Percentiles rank a stretch among this genome's conserved stretches.
Conservation (phyloP, 2,329 filamentous ascomycete species). For the Beauveria sp. region DNA sequence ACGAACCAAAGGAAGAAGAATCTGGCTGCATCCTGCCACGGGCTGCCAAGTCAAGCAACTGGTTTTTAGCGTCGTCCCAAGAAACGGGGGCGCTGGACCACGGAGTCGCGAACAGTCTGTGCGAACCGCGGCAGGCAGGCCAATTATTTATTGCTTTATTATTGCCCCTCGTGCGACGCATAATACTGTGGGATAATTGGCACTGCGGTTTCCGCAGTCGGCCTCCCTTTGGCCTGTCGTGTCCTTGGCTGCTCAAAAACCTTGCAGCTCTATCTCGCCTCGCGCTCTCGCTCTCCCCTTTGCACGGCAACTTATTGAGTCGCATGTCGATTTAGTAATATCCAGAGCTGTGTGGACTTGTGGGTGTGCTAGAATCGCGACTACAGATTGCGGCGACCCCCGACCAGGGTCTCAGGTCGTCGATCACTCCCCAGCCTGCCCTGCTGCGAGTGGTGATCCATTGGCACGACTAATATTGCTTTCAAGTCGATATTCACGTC, state of each 20-base stretch:
- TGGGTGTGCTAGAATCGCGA: not conserved
- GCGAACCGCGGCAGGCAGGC: not conserved
- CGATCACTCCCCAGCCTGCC: not conserved
- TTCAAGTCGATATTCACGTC: not conserved
- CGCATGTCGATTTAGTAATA: not conserved
- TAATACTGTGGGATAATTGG: no score
- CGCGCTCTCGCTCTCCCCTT: not conserved
- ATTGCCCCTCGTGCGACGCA: not conserved
- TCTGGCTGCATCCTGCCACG: no score
- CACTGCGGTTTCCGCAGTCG: not conserved
- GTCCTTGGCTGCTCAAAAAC: not conserved
- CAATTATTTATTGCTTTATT: not conserved
- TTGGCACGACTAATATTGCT: not conserved
- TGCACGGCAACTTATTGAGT: not conserved
- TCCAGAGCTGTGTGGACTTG: not conserved
- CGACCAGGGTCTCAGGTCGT: not conserved
- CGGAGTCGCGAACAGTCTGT: slow-evolving; percentile 1
- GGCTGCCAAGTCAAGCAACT: not conserved
- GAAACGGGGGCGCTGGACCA: not conserved
- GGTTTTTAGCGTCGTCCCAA: not conserved
- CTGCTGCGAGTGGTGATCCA: not conserved
- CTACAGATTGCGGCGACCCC: not conserved
- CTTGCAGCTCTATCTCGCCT: not conserved
- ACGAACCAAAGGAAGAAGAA: not conserved
- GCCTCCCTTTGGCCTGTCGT: not conserved